Evolutionary conservation across 768 basidiomycete species (phyloP), one percentile per base, ranked within the genome.

Genomic region (Lactifluus hygrophoroides): DNA sequence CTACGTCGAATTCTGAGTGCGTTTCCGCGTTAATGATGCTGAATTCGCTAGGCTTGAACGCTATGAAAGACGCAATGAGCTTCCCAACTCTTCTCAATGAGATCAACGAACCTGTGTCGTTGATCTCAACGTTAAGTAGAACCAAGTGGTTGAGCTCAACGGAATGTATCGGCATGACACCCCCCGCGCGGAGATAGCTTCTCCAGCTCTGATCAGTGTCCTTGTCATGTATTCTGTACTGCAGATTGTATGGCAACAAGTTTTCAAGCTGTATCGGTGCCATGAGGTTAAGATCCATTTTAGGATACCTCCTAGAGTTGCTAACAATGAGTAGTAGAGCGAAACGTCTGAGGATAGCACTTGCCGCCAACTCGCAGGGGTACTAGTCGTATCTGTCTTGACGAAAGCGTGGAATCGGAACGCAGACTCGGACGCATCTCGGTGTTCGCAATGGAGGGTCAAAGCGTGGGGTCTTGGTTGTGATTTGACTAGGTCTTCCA

Each of bases 141-240:
- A 98, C 80, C 55, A 98, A 77, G 70, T 99, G 96, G 5, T 80
- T 80, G 3, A 98, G 76, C 67, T 98, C 94, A 27, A 96, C 90
- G 2, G 92, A 94, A 68, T 98, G 96, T 17, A 98, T 86, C 3
- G 96, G 96, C 84, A 95, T 95, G 40, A 93, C 77, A 7, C 94
- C 95, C 28, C 96, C 95, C 66, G 90, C 84, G 45, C 94, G 81
- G 16, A 98, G 76, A 73, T 92, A 99, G 68, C 90, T 94, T 63
- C 83, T 84, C 86, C 94, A 97, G 67, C 95, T 94, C 66, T 93
- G 90, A 66, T 93, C 85, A 0, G 88, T 86, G 62, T 96, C 83
- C 74, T 94, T 96, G 76, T 99, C 94, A 64, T 93, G 97, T 34
- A 98, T 88, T n/a, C 93, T 82, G 73, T 96, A 99, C 66, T 93